Base-by-base conservation (phyloP, 805 yeast genomes). In the Cyberlindnera japonica region DNA sequence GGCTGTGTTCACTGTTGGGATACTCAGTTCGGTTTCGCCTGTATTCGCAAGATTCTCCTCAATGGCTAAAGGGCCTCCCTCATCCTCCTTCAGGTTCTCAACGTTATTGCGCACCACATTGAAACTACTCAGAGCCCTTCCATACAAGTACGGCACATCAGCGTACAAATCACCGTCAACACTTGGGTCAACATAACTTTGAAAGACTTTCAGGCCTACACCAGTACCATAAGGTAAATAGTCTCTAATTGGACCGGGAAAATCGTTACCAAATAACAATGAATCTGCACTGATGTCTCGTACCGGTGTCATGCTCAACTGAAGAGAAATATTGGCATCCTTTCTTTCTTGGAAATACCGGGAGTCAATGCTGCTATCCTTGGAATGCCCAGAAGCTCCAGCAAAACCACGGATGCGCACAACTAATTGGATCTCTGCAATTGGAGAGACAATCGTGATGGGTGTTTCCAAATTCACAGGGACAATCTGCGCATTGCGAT, bases 261-360 rank as follows among this genome's bases (percentile, higher is more conserved):
- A 79, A 51, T 82, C 88, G 54, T 82, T 82, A 1, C 89, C 89
- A 62, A 77, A 81, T n/a, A 76, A 43, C 29, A 82, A 59, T n/a
- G 70, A 68, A 30, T 72, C 65, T 3, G 83, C 85, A 15, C 50
- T 53, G n/a, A 79, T 60, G 16, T 44, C 40, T 10, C 52, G 47
- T 20, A 53, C 61, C 31, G 81, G 83, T 10, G 52, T 61, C 44
- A 75, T 67, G 40, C 53, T 35, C 43, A 71, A 51, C 52, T 65
- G 65, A 37, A 72, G 53, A 24, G 73, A 65, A 42, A 43, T 52
- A 35, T 60, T 58, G 40, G 48, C 50, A n/a, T 53, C 49, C 9
- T 34, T 25, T 6, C 50, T 45, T 35, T 65, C 58, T 39, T 29
- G 25, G 27, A 54, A 53, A 24, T 54, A 54, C 10, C 41, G 25